Evolutionary conservation across 495 filamentous ascomycete species (phyloP), one percentile per base, ranked within the genome.

Genomic region (Daldinia grandis): DNA sequence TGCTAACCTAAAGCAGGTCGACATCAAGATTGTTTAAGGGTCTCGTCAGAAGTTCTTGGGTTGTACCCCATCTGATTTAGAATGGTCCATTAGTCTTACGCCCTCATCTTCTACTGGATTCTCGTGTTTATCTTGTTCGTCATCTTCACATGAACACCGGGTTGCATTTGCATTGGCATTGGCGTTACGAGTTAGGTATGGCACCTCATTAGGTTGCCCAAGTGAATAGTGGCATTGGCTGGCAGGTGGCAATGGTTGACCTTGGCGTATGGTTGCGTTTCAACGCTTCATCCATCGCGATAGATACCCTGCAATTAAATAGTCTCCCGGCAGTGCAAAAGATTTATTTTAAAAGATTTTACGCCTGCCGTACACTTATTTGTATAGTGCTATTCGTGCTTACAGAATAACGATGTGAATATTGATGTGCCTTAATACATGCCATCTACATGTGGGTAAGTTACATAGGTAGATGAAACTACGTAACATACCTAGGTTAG

Each of bases 231-330:
- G 62, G 35, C 63, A 70, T 75, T 65, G 57, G 63, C 62, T 62
- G 62, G 57, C 49, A 65, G 69, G 68, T 64, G 75, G 69, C 61
- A 69, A 63, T 67, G 75, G 66, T 75, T 75, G 66, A 65, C 58
- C 60, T 74, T 72, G 75, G 75, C 73, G 75, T 75, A 74, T 69
- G 75, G 73, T 66, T 73, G 68, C 66, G 73, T 76, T 76, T 72
- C 40, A 30, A 68, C 70, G 68, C 73, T 67, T 62, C 53, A 58
- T 42, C 65, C 55, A 62, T 57, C 67, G 67, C 66, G 64, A 68
- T 66, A 74, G 75, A 75, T 74, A 73, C 70, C 69, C 69, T 71
- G 65, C 58, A 74, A 60, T 47, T 47, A 47, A 19, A 47, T 75
- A 66, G 61, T 73, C 64, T 57, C 53, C 57, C 62, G 56, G 65